These are phyloP conservation scores for Boletus vinaceobasis DNA, from an alignment of 768 basidiomycete genomes.

Conservation along the genomic window DNA sequence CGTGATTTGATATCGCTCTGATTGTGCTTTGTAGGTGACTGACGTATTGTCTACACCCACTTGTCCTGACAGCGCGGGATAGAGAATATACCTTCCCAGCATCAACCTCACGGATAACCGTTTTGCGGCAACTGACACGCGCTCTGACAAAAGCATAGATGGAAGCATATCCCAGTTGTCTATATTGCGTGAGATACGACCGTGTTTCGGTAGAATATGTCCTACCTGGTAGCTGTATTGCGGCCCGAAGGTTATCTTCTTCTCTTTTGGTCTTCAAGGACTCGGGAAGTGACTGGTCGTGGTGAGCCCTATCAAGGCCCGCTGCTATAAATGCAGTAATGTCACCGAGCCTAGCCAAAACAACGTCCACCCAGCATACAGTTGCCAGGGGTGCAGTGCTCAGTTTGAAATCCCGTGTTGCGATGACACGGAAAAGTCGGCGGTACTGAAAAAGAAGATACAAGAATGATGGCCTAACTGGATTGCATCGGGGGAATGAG, in stretches of 20 bases:
- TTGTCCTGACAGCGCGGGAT: conserved; percentile 32
- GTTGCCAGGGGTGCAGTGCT: conserved; percentile 30
- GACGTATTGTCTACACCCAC: conserved; percentile 16
- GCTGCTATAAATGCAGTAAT: conserved; percentile 31
- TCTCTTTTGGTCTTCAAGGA: conserved; percentile 41
- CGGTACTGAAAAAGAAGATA: conserved; percentile 51
- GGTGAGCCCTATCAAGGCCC: conserved; percentile 13
- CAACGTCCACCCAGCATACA: conserved; percentile 65
- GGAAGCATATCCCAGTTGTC: conserved; percentile 54
- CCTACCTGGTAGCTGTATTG: conserved; percentile 66
- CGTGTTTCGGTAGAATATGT: not conserved
- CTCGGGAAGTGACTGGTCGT: conserved; percentile 18
- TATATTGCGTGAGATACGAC: conserved; percentile 25
- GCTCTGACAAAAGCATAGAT: conserved; percentile 42
- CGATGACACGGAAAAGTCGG: conserved; percentile 44
- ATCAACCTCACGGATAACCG: conserved; percentile 55
- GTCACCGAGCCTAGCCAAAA: conserved; percentile 53
- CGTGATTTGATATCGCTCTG: not conserved
- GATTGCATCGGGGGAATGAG: conserved; percentile 6
- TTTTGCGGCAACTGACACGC: conserved; percentile 57
- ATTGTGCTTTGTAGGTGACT: conserved; percentile 7
- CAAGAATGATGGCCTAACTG: conserved; percentile 34
- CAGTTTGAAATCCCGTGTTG: conserved; percentile 29
- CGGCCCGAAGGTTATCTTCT: conserved; percentile 53
- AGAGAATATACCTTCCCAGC: conserved; percentile 55